A percentile compares a stretch with the other conserved stretches of the same genome.
phyloP scores from a whole-genome alignment of 1,284 basidiomycete genomes.

The Omphalotus olearius region DNA sequence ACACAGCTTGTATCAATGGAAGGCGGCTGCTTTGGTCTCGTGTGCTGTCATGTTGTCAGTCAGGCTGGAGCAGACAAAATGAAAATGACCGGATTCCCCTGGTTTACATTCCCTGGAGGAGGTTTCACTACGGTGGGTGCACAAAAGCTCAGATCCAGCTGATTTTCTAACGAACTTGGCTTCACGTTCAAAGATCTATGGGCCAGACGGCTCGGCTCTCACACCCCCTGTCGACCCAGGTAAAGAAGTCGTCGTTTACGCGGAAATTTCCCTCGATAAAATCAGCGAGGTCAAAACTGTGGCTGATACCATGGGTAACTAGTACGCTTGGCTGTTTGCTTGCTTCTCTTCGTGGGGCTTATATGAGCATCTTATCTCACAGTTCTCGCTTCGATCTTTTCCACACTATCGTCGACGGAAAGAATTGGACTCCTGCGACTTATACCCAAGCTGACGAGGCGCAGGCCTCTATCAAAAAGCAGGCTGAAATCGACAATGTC shows the following conservation, averaged over 20 bases:
- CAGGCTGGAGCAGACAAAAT: conserved; percentile 24
- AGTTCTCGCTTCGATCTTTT: conserved; percentile 22
- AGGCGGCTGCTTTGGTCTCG: conserved; percentile 26
- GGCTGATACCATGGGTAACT: conserved; percentile 25
- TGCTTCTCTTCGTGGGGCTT: not conserved
- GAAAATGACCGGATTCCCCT: conserved; percentile 24
- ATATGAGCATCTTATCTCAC: not conserved
- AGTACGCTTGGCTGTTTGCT: conserved; percentile 14
- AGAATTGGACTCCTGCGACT: conserved; percentile 20
- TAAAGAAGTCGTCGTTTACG: conserved; percentile 22
- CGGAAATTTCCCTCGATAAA: conserved; percentile 24
- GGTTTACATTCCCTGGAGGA: conserved; percentile 25
- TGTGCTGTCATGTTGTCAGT: conserved; percentile 24
- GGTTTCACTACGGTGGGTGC: conserved; percentile 20
- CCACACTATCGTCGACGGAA: conserved; percentile 22
- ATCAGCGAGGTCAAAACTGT: conserved; percentile 25
- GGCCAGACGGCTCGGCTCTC: conserved; percentile 23
- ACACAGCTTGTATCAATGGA: conserved; percentile 26
- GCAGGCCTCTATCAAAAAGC: conserved; percentile 12
- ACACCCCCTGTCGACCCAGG: conserved; percentile 20
- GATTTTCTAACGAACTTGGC: not conserved
- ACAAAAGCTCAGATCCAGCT: not conserved
- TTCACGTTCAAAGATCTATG: conserved; percentile 21
- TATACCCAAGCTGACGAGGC: conserved; percentile 16
- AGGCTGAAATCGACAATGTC: conserved; percentile 18